Base-by-base conservation (phyloP, 805 yeast species). In the Clavispora asparagi region DNA sequence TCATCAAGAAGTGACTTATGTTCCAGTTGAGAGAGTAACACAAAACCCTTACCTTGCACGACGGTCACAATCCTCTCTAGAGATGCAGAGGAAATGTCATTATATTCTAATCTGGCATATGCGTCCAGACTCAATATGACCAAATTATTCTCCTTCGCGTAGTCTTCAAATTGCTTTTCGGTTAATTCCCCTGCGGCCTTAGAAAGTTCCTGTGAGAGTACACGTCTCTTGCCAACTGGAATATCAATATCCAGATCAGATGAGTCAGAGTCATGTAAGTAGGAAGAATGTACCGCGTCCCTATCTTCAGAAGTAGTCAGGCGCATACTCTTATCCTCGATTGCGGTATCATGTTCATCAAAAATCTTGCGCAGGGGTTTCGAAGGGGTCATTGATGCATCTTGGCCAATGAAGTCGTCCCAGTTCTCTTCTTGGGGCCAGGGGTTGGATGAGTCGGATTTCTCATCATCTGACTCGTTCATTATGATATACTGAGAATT, bases 381-480 rank as follows among this genome's bases (percentile, higher is more conserved):
- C 1, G 61, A 51, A 5, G 67, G 63, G 17, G 57, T 53, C 40
- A 58, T 51, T 14, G 53, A 52, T 16, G 57, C 52, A 30, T 61
- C 60, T 13, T 59, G 60, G 14, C 64, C 69, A 41, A 69, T 59
- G 49, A 65, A 71, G 43, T 70, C 70, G 46, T 70, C 74, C 77
- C 77, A 71, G 38, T 53, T 49, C 12, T 42, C 56, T 16, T 55
- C 52, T 38, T 55, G 43, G 28, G 55, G 55, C 58, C 58, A 55
- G 6, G 45, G 19, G 26, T 48, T 40, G 8, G 40, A 46, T 14
- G 57, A 42, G 31, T 37, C 25, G 14, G 32, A 14, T 8, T 35
- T 17, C 8, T 55, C 63, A 6, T 52, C 58, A 16, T 50, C 53
- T 13, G 55, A 60, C 33, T 64, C 64, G 39, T 66, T 62, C 27